Base-by-base conservation (phyloP, 2,329 filamentous ascomycete species). In the Phialemoniopsis sp. region DNA sequence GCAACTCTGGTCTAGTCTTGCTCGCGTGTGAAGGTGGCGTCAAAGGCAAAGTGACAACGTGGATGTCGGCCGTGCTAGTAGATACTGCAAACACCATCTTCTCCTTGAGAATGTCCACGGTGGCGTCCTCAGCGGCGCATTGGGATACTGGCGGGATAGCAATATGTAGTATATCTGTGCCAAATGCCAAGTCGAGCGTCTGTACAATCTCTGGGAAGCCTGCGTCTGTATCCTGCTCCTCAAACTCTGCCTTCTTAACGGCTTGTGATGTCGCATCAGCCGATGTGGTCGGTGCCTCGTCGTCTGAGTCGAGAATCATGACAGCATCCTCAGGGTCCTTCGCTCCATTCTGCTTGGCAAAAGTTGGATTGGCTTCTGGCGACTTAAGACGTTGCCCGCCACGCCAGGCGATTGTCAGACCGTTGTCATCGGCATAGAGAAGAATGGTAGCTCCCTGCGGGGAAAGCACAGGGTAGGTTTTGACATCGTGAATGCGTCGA, bases 251-350 rank as follows among this genome's bases (percentile, higher is more conserved):
- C 10, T 55, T 43, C 10, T 26, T 16, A 6, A 10, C 10, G 21
- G 21, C 21, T 26, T 26, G 21, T 10, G 21, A 26, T 10, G 21
- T 26, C 6, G 10, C 21, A 26, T 26, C 21, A 26, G 21, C 21
- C 59, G 47, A 37, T 2, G 47, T 39, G 1, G 48, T 10, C 2
- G 42, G 34, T 1, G 40, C 16, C 21, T 82, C 78, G 8, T 80
- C 76, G 48, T 83, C 79, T 2, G 76, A 82, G 50, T 83, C 79
- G 39, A 83, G 70, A 13, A 81, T 67, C 72, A 83, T 81, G 19
- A 82, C 67, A 4, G 70, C 63, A 51, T 80, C 76, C 14, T 72
- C 68, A 5, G 51, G 39, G 18, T 55, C 43, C 4, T 56, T 53
- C 0, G 60, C 48, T 12, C 78, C 78, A 46, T 81, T 82, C 34